Conservation (phyloP, 768 basidiomycete genomes). For the Suillus clintonianus region DNA sequence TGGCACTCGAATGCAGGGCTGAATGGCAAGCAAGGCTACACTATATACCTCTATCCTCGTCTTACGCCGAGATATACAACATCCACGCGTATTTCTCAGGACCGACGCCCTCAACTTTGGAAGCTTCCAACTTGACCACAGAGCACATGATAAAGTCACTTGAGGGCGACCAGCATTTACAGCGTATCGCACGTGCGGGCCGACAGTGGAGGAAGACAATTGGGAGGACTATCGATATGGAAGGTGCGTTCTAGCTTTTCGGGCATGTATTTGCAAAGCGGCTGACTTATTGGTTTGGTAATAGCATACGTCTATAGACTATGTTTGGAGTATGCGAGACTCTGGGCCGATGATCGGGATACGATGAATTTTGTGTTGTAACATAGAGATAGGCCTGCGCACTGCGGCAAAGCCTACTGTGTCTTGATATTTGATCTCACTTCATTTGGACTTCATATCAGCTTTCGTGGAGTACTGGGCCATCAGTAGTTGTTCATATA, state of each 20-base stretch:
- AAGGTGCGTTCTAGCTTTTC: conserved; percentile 56
- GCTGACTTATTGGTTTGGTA: neutral
- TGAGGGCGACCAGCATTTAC: conserved; percentile 72
- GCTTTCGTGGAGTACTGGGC: neutral
- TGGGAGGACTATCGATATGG: conserved; percentile 87
- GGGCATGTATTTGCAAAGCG: conserved; percentile 2
- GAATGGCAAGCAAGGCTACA: conserved; percentile 66
- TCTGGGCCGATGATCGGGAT: conserved; percentile 84
- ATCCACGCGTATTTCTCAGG: conserved; percentile 93
- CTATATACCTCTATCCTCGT: conserved; percentile 87
- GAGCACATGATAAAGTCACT: conserved; percentile 30
- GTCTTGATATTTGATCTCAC: neutral
- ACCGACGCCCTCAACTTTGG: conserved; percentile 59
- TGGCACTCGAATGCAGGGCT: neutral
- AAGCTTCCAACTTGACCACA: conserved; percentile 51
- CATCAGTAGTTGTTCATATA: neutral
- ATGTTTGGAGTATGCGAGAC: conserved; percentile 84
- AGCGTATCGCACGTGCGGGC: conserved; percentile 88
- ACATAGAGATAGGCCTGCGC: neutral
- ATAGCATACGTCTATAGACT: conserved; percentile 85
- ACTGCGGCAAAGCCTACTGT: neutral
- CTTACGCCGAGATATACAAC: conserved; percentile 92
- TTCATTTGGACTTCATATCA: neutral
- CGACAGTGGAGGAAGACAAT: conserved; percentile 88
- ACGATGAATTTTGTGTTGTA: conserved; percentile 49